Base-by-base conservation (phyloP, 1,139 yeast species). In the Hansenula lynferdii region DNA sequence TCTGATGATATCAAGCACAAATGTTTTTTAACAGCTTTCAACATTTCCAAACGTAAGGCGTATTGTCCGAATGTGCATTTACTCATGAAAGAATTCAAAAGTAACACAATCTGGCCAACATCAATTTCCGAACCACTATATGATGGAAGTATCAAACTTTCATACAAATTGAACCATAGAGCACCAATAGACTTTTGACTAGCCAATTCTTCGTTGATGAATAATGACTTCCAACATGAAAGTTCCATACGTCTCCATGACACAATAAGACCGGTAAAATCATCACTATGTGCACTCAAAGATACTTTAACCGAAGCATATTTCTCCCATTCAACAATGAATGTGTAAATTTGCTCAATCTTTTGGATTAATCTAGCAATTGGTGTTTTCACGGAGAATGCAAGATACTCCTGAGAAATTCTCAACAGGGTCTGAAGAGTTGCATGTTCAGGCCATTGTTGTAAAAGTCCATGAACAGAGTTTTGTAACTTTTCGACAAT, bases 371-470 rank as follows among this genome's bases (percentile, higher is more conserved):
- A 72, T 49, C 84, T 75, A 9, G 92, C 92, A 35, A 92, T 65
- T 1, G 98, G 94, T 0, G 85, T 76, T 27, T 70, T 67, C 5
- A 79, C 68, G 0, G 95, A 76, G 51, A 69, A 81, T 5, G 62
- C 60, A 41, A 85, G 61, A 47, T 84, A 77, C 56, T 90, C 97
- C 15, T 70, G 64, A 45, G 84, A 74, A n/a, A 84, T 77, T 42
- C 80, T 65, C 23, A 67, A 61, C 38, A 92, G 70, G 26, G 83
- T 87, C 42, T 73, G 80, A 37, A 94, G 63, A 0, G 95, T 87
- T 1, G 95, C 94, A 65, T 94, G 96, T 53, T 94, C 98, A 0
- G 98, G 97, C 96, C 97, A 92, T 54, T 80, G 78, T 18, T 63
- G 64, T 14, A 84, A 59, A 21, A 86, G 60, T n/a, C 65, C 66